A percentile compares a stretch with the other conserved stretches of the same genome.
Conservation (phyloP, 129 eudicot species). For the Arctium minus region DNA sequence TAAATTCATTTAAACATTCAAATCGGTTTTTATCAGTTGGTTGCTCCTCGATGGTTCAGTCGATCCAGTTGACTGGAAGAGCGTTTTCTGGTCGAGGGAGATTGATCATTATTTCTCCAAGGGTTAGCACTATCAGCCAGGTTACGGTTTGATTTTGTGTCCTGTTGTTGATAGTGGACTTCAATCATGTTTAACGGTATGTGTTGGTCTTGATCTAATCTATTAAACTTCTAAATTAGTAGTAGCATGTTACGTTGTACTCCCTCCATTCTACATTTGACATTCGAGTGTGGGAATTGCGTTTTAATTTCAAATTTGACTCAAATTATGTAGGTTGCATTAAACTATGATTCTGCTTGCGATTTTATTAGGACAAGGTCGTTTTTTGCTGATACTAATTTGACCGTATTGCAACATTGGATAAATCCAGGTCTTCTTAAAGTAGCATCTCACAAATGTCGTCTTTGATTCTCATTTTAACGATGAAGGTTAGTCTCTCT, state of each 20-base stretch:
- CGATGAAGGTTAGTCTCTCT: constrained; percentile 52
- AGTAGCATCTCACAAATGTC: constrained; percentile 76
- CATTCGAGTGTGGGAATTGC: not conserved
- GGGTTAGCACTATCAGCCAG: no score
- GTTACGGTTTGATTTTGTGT: no score
- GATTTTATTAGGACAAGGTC: not conserved
- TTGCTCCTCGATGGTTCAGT: no score
- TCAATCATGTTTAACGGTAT: no score
- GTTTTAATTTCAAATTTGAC: not conserved
- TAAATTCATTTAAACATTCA: no score
- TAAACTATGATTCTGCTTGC: not conserved
- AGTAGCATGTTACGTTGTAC: not conserved
- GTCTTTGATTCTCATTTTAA: constrained; percentile 75
- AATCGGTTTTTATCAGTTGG: no score
- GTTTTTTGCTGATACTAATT: not conserved
- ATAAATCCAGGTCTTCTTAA: constrained; percentile 76
- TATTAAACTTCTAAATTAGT: not conserved
- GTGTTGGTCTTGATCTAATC: no score
- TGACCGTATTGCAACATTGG: not conserved
- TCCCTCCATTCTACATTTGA: not conserved
- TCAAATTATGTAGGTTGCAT: no score
- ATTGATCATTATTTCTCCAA: no score
- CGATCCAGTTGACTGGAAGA: no score
- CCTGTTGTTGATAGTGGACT: no score
- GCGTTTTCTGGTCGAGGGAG: no score